Base-by-base conservation (phyloP, 2,329 filamentous ascomycete species). In the Neophaeococcomyces mojaviensis region DNA sequence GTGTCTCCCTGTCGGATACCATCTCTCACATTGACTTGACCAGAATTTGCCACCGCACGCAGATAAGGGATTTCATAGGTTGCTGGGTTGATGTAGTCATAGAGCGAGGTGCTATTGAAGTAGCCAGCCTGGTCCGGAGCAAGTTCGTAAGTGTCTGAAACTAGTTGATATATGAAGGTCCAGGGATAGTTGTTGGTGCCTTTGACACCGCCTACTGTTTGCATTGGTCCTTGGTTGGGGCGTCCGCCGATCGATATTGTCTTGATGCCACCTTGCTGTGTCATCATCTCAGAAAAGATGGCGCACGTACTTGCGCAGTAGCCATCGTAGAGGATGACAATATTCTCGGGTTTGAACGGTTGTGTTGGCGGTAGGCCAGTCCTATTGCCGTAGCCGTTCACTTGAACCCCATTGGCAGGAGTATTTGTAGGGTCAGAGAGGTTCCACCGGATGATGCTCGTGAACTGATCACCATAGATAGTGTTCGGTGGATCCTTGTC, bases 131-230 rank as follows among this genome's bases (percentile, higher is more conserved):
- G 37, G 15, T 42, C 31, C 9, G 35, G 26, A 3, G 37, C 38
- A 12, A 44, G 18, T 12, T 15, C 26, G 31, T 34, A 34, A 13
- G 41, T 36, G 26, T 38, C 32, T 5, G 30, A 10, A 3, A 42
- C 41, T 8, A 32, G 20, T 10, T 44, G 13, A 31, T 39, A 20
- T 13, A 55, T 51, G 10, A 32, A 5, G 24, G 15, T 3, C 2
- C 44, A 44, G 4, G 20, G 22, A 35, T 51, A 53, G 20, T 47
- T 41, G 20, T 58, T 48, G 4, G 55, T 49, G 9, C 81, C 82
- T 55, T 82, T 79, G 39, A 78, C 73, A n/a, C 81, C 82, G n/a
- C 81, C 79, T 15, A 82, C 68, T 3, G 70, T 73, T 64, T 83
- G 78, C 66, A 82, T 84, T 1, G 74, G 71, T 3, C 64, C 66